phyloP scores from a whole-genome alignment of 148 eudicot species.

The Chenopodium suecicum region DNA sequence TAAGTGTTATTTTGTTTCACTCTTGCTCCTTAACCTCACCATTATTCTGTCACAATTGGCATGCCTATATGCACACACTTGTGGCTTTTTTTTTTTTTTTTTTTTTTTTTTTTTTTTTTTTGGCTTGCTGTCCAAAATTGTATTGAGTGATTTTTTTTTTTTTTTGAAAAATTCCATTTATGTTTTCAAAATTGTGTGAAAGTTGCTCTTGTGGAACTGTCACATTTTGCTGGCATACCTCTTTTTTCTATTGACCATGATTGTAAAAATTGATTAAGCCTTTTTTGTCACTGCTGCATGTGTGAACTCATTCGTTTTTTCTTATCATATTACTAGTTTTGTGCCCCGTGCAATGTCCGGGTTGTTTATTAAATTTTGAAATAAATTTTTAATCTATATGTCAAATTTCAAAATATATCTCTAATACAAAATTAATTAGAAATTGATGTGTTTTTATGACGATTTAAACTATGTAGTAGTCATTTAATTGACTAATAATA shows the following conservation, averaged over 20 bases:
- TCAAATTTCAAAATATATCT: too few species aligned
- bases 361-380: too few species aligned
- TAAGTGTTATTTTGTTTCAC: conserved; percentile 39
- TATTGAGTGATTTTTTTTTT: neutral
- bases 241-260: neutral
- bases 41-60: neutral
- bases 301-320: neutral
- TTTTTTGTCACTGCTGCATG: neutral
- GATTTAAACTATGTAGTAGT: too few species aligned
- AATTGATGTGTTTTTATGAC: too few species aligned
- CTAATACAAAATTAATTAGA: too few species aligned
- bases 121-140: neutral
- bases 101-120: neutral
- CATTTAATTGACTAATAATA: too few species aligned
- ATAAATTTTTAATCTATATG: too few species aligned
- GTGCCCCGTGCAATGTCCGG: too few species aligned
- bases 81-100: neutral
- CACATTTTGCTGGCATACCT: neutral
- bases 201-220: neutral
- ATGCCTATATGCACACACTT: neutral
- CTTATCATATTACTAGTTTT: neutral
- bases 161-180: neutral
- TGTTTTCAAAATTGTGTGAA: neutral
- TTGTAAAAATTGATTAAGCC: neutral
- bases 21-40: neutral